phyloP scores from a whole-genome alignment of 179 eudicot species.

The Drosera spatulata region DNA sequence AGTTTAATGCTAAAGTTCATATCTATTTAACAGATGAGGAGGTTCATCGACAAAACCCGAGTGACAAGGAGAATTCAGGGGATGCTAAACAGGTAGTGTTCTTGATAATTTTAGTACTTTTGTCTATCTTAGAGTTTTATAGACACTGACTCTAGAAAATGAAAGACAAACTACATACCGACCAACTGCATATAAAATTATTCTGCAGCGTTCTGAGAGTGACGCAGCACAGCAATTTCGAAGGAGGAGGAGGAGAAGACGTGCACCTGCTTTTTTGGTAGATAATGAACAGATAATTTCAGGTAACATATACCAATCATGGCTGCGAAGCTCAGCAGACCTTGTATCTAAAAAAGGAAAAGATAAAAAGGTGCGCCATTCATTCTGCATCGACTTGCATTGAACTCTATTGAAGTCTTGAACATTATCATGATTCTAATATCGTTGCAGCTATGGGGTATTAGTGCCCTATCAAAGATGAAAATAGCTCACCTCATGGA shows the following conservation, averaged over 20 bases:
- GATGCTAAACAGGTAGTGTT: conserved; percentile 34
- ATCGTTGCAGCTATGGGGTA: conserved; percentile 11
- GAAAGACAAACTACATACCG: background rate
- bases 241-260: conserved; percentile 45
- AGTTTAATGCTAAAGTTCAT: conserved; percentile 9
- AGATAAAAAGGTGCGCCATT: conserved; percentile 40
- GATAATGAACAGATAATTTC: conserved; percentile 77
- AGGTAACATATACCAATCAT: conserved; percentile 67
- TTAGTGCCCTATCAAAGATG: conserved; percentile 20
- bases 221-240: conserved; percentile 23
- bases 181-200: background rate
- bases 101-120: conserved; percentile 1
- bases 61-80: conserved; percentile 24
- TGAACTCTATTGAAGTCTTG: too few species aligned
- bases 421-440: background rate
- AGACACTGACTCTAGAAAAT: background rate
- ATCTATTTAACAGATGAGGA: conserved; percentile 32
- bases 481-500: conserved; percentile 55
- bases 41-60: conserved; percentile 32
- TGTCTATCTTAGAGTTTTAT: background rate
- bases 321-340: conserved; percentile 74
- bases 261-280: conserved; percentile 29
- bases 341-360: conserved; percentile 42
- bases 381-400: background rate
- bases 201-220: conserved; percentile 16